Percentiles rank a stretch among this genome's conserved stretches.
Evolutionary conservation across 2,329 filamentous ascomycete genomes (phyloP).

Genomic region (Calonectria honghensis): DNA sequence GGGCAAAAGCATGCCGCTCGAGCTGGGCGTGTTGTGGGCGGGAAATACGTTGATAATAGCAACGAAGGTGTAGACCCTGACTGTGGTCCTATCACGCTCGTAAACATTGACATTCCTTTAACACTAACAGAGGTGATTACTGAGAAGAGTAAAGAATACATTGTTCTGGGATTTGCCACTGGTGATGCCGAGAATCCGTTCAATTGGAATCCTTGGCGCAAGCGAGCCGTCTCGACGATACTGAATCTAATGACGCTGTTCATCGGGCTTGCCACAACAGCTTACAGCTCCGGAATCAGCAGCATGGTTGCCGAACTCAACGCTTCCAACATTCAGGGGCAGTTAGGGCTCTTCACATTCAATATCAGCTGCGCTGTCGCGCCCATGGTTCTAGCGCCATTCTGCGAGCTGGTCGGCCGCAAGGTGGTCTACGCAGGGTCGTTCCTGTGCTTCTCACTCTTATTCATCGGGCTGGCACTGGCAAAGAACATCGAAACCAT

Average conservation of each 20-base stretch:
- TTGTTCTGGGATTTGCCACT: constrained; percentile 38
- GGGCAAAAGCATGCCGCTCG: background rate
- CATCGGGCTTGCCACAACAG: constrained; percentile 9
- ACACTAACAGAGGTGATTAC: background rate
- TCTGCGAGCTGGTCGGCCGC: constrained; percentile 11
- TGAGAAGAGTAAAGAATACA: constrained; percentile 7
- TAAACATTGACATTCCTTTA: constrained; percentile 4
- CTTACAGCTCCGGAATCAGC: constrained; percentile 9
- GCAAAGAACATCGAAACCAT: constrained; percentile 12
- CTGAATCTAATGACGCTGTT: constrained; percentile 46
- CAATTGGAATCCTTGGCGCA: constrained; percentile 53
- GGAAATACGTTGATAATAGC: background rate
- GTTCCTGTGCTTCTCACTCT: constrained; percentile 1
- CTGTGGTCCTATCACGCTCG: background rate
- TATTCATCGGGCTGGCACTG: background rate
- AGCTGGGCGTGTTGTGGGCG: constrained; percentile 1
- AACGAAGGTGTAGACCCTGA: constrained; percentile 6
- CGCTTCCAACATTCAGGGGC: constrained; percentile 5
- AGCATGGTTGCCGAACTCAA: background rate
- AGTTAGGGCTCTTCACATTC: constrained; percentile 1
- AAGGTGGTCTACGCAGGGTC: constrained; percentile 8
- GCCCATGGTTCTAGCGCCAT: constrained; percentile 3
- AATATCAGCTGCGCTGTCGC: constrained; percentile 8
- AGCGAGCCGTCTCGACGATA: constrained; percentile 49
- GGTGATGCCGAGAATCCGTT: constrained; percentile 51